Conservation (phyloP, 108 stramenopile species). For the Parietichytrium sp. region DNA sequence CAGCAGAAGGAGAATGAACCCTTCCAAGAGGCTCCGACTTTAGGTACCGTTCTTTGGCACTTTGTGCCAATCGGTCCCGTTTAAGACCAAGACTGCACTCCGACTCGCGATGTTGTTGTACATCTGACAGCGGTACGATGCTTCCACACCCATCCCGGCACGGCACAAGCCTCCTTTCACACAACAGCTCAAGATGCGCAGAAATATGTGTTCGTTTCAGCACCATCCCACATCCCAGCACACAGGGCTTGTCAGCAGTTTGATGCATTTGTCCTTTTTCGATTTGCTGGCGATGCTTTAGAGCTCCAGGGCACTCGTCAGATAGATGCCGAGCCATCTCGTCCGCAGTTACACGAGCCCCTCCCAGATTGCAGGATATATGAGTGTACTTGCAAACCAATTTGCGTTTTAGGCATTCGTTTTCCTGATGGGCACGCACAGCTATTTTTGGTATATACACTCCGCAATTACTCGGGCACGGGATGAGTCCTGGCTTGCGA, state of each 20-base stretch:
- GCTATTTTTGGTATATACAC: background rate
- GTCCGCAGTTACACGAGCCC: background rate
- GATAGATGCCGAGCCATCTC: background rate
- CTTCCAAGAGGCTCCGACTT: too few relatives aligned
- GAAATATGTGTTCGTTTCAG: background rate
- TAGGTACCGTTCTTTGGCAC: too few relatives aligned
- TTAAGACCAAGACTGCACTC: too few relatives aligned
- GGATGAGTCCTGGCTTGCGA: background rate
- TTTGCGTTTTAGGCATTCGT: background rate
- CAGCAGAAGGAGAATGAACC: too few relatives aligned
- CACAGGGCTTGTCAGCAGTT: background rate
- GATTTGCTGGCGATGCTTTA: background rate
- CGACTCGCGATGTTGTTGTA: too few relatives aligned
- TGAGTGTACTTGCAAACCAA: background rate
- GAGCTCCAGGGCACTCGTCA: background rate
- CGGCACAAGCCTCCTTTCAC: background rate
- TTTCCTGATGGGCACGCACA: background rate
- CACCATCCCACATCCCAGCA: background rate
- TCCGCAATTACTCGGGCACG: background rate
- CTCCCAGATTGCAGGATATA: background rate
- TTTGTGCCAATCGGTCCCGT: too few relatives aligned
- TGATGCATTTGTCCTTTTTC: background rate
- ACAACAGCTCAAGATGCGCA: background rate
- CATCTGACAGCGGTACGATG: too few relatives aligned
- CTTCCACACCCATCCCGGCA: slow-evolving; percentile 1